These are phyloP conservation scores for Fraxinus xanthoxyloides DNA, from an alignment of 305 asterid genomes.

Conservation along the genomic window DNA sequence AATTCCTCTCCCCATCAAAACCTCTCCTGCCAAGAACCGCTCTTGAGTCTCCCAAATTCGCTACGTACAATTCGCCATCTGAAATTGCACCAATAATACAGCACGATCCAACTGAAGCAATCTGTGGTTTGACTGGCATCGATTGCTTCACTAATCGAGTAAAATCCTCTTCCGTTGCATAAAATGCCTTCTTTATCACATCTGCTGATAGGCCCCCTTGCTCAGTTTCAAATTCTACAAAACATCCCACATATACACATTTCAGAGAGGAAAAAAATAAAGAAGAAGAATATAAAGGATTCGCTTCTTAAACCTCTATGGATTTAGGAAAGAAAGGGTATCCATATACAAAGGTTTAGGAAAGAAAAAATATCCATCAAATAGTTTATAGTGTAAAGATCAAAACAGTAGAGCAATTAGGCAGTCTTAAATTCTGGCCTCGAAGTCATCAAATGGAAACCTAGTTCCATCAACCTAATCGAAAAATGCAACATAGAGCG, in stretches of 20 bases:
- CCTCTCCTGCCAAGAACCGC: slow-evolving; percentile 89
- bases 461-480: too few species aligned
- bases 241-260: not conserved
- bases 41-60: slow-evolving; percentile 92
- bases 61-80: slow-evolving; percentile 67
- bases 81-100: slow-evolving; percentile 91
- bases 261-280: not conserved
- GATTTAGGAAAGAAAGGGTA: too few species aligned
- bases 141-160: slow-evolving; percentile 69
- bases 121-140: slow-evolving; percentile 60
- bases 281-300: not conserved
- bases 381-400: too few species aligned
- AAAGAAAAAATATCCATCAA: too few species aligned
- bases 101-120: slow-evolving; percentile 89
- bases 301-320: not conserved
- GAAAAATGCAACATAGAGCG: too few species aligned
- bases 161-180: slow-evolving; percentile 89
- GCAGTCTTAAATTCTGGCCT: too few species aligned
- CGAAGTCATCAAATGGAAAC: too few species aligned
- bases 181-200: slow-evolving; percentile 79
- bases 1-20: slow-evolving; percentile 55
- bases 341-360: too few species aligned
- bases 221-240: slow-evolving; percentile 73
- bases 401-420: too few species aligned
- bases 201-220: slow-evolving; percentile 83